Evolutionary conservation across 2,329 filamentous ascomycete species (phyloP).

Genomic region (Metarhizium rileyi): DNA sequence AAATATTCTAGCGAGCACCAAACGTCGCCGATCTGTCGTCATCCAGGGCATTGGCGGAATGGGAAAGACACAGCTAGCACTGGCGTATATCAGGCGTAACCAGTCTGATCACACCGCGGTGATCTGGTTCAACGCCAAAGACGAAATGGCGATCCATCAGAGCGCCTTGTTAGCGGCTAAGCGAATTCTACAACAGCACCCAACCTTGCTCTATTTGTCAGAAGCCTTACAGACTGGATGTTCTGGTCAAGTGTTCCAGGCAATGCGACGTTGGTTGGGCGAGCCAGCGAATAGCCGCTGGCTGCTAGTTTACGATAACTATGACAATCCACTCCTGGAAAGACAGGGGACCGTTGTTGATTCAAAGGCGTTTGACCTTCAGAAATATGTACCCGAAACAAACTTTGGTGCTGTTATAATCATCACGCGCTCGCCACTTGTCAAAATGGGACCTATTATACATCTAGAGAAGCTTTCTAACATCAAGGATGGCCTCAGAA

Average conservation of each 20-base stretch:
- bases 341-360: slow-evolving; percentile 21
- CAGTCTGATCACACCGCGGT: slow-evolving; percentile 25
- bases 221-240: slow-evolving; percentile 10
- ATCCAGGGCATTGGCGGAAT: slow-evolving; percentile 33
- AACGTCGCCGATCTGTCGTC: slow-evolving; percentile 14
- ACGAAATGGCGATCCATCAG: slow-evolving; percentile 24
- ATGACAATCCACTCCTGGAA: slow-evolving; percentile 23
- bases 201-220: slow-evolving; percentile 7
- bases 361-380: slow-evolving; percentile 7
- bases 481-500: no score
- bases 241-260: slow-evolving; percentile 17
- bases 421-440: slow-evolving; percentile 24
- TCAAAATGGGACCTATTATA: slow-evolving; percentile 23
- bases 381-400: slow-evolving; percentile 14
- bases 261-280: slow-evolving; percentile 29
- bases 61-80: slow-evolving; percentile 33
- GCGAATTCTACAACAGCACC: slow-evolving; percentile 19
- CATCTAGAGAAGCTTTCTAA: slow-evolving; percentile 1
- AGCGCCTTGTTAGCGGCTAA: slow-evolving; percentile 21
- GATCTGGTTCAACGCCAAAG: slow-evolving; percentile 33
- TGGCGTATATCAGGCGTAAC: slow-evolving; percentile 26
- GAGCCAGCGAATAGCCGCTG: slow-evolving; percentile 23
- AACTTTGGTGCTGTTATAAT: slow-evolving; percentile 32
- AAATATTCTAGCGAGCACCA: no score
- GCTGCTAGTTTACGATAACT: slow-evolving; percentile 32